A percentile compares a stretch with the other conserved stretches of the same genome.
These are phyloP conservation scores for Apiospora kogelbergensis DNA, from an alignment of 2,329 filamentous ascomycete species.

Conservation along the genomic window DNA sequence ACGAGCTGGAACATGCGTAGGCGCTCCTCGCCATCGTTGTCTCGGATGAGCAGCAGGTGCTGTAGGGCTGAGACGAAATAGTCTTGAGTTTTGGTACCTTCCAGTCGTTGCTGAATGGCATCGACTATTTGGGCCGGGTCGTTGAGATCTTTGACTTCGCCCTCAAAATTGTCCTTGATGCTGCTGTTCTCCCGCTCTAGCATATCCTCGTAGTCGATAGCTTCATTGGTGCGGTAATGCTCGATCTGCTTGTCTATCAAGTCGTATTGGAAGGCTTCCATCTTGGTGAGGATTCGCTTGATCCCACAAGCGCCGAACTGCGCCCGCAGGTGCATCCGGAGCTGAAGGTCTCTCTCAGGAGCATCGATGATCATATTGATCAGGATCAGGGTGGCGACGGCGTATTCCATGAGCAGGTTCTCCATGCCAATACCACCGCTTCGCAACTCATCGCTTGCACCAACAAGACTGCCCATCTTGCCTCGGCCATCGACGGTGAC, in stretches of 20 bases:
- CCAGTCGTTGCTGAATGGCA: constrained; percentile 82
- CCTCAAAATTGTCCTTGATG: constrained; percentile 83
- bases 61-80: constrained; percentile 96
- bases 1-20: constrained; percentile 96
- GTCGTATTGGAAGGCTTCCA: constrained; percentile 98
- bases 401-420: constrained; percentile 98
- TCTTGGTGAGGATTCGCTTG: constrained; percentile 91
- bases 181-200: constrained; percentile 88
- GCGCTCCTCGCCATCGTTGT: constrained; percentile 89
- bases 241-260: constrained; percentile 98
- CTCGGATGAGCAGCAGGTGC: constrained; percentile 87
- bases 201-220: constrained; percentile 97
- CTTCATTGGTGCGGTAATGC: constrained; percentile 88
- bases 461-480: constrained; percentile 98
- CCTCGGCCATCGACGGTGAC: constrained; percentile 95
- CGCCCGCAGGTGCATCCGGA: constrained; percentile 90
- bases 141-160: constrained; percentile 85
- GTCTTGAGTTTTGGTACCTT: constrained; percentile 83
- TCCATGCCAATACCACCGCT: constrained; percentile 98
- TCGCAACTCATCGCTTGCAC: constrained; percentile 92
- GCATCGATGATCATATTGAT: constrained; percentile 97
- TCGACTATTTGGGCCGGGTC: constrained; percentile 93
- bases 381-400: constrained; percentile 88
- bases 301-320: constrained; percentile 96
- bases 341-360: constrained; percentile 81